These are phyloP conservation scores for Zasmidium citrigriseum DNA, from an alignment of 2,329 filamentous ascomycete species.

Conservation along the genomic window DNA sequence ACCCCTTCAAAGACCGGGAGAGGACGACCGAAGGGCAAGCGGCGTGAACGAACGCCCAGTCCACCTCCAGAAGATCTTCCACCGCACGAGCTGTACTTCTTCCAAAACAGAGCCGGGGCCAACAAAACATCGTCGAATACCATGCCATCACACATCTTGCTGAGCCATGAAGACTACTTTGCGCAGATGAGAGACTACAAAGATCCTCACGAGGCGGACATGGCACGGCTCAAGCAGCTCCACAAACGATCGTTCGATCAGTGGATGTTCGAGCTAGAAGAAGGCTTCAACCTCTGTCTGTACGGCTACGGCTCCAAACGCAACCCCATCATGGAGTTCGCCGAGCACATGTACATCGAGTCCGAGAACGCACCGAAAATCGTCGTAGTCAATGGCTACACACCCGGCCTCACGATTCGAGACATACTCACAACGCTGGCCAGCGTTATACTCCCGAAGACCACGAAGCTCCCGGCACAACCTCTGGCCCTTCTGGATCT, in stretches of 20 bases:
- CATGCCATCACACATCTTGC: slow-evolving; percentile 69
- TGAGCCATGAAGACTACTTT: slow-evolving; percentile 94
- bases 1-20: slow-evolving; percentile 49
- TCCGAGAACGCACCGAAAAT: slow-evolving; percentile 57
- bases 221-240: slow-evolving; percentile 69
- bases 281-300: slow-evolving; percentile 85
- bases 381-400: slow-evolving; percentile 85
- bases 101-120: slow-evolving; percentile 80
- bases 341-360: slow-evolving; percentile 64
- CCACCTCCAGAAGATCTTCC: slow-evolving; percentile 81
- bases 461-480: slow-evolving; percentile 62
- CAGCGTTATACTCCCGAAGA: slow-evolving; percentile 56
- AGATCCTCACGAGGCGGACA: slow-evolving; percentile 71
- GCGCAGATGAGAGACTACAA: slow-evolving; percentile 62
- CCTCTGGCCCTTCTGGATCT: slow-evolving; percentile 68
- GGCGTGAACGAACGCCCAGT: slow-evolving; percentile 68
- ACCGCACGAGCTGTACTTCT: slow-evolving; percentile 89
- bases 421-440: slow-evolving; percentile 72
- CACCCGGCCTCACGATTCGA: slow-evolving; percentile 64
- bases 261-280: slow-evolving; percentile 86
- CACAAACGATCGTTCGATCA: slow-evolving; percentile 84
- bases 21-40: slow-evolving; percentile 56
- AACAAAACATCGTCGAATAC: slow-evolving; percentile 86
- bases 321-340: slow-evolving; percentile 71
- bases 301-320: slow-evolving; percentile 94